Percentiles rank a stretch among this genome's conserved stretches.
These are phyloP conservation scores for Tephrocybe sp. DNA, from an alignment of 768 basidiomycete genomes.

Conservation along the genomic window DNA sequence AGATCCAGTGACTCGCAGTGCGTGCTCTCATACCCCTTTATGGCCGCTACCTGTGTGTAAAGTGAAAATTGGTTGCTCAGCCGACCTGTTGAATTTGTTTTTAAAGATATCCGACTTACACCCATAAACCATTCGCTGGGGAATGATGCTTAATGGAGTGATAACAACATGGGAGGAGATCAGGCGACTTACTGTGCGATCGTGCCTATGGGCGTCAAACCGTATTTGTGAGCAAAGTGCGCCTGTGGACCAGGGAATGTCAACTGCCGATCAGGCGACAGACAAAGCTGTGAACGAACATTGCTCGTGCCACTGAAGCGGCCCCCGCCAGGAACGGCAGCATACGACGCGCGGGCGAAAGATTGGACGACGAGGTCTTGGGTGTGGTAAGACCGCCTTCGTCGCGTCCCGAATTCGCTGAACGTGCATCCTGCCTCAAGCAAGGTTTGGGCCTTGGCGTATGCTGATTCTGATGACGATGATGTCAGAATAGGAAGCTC, in stretches of 20 bases:
- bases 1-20: constrained; percentile 74
- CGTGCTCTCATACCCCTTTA: constrained; percentile 77
- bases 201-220: constrained; percentile 67
- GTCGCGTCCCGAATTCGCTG: constrained; percentile 86
- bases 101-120: constrained; percentile 36
- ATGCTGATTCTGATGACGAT: constrained; percentile 57
- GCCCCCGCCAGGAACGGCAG: constrained; percentile 42
- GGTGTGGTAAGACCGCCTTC: constrained; percentile 66
- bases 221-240: constrained; percentile 79
- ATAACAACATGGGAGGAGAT: background rate
- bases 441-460: constrained; percentile 64
- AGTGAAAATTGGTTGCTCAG: background rate
- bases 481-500: background rate
- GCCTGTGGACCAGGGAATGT: constrained; percentile 42
- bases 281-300: constrained; percentile 39
- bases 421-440: constrained; percentile 64
- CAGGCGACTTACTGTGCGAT: constrained; percentile 72
- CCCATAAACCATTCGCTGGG: constrained; percentile 90
- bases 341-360: constrained; percentile 62
- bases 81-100: background rate
- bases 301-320: constrained; percentile 85
- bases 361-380: constrained; percentile 78
- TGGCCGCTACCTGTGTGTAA: constrained; percentile 66
- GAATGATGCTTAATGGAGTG: background rate
- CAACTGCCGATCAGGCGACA: constrained; percentile 5